A percentile compares a stretch with the other conserved stretches of the same genome.
phyloP scores from a whole-genome alignment of 1,284 basidiomycete genomes.

The Ceratobasidium sp. region DNA sequence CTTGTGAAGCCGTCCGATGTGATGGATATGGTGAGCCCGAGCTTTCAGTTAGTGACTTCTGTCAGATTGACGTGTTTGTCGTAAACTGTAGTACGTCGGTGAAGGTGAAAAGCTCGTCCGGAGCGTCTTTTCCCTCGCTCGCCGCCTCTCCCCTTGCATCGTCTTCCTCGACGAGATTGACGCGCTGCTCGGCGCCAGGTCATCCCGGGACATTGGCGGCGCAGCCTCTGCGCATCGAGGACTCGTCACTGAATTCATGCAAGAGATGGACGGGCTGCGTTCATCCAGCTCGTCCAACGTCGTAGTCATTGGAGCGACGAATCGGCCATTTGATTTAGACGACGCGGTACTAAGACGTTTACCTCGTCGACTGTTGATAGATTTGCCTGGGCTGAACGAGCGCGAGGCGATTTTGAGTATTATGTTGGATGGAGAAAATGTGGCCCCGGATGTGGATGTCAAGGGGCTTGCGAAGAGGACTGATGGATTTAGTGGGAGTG shows the following conservation, averaged over 20 bases:
- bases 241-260: conserved; percentile 96
- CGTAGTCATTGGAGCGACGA: conserved; percentile 95
- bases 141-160: conserved; percentile 90
- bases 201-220: conserved; percentile 84
- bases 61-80: not conserved
- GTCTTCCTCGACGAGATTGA: conserved; percentile 98
- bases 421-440: conserved; percentile 79
- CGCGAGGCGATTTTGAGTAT: conserved; percentile 89
- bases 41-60: no score
- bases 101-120: conserved; percentile 96
- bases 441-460: conserved; percentile 79
- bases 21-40: conserved; percentile 84
- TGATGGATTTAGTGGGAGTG: conserved; percentile 92
- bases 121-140: conserved; percentile 90
- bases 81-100: conserved; percentile 81
- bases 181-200: conserved; percentile 91
- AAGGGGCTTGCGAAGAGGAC: conserved; percentile 78
- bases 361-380: conserved; percentile 85
- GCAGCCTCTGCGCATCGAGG: conserved; percentile 83
- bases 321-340: conserved; percentile 86
- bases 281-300: conserved; percentile 85
- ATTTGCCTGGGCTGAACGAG: conserved; percentile 86
- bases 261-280: conserved; percentile 96
- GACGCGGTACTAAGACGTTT: conserved; percentile 88
- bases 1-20: conserved; percentile 87